Base-by-base conservation (phyloP, 192 early-diverging fungal genomes). In the Coemansia sp. region DNA sequence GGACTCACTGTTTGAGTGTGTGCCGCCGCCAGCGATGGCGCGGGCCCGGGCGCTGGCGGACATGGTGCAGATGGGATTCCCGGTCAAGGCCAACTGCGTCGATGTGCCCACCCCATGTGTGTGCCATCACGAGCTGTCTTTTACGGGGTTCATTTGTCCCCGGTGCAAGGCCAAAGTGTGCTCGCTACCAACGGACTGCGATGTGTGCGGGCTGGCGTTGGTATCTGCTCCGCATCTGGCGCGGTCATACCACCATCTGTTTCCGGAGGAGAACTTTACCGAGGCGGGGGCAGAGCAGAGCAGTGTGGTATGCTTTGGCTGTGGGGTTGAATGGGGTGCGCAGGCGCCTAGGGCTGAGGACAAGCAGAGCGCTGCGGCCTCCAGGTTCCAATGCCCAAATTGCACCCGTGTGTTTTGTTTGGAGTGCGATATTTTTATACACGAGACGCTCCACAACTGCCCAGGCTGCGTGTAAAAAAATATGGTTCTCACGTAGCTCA, bases 61-160 rank as follows among this genome's bases (percentile, higher is more conserved):
- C 4, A 90, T 88, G 63, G 89, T 97, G 18, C 84, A 83, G 42
- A 98, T 98, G 96, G 96, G 96, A 30, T 98, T 98, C 54, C 93
- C 96, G 1, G 69, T 62, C 14, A 81, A 74, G 22, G 63, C 61
- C 11, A 58, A 28, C 11, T 40, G 30, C 19, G 5, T 9, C 2
- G 44, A 28, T 2, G 65, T 74, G 27, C 74, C 74, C 1, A 69
- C 86, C 1, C 77, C 91, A 5, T 98, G 96, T 68, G 90, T 85
- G 10, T 96, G 93, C 54, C 88, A 91, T 48, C 83, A 85, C 21
- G 85, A 85, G 46, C 65, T 89, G 6, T 84, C 83, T 2, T 59
- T 85, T 29, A 77, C 83, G 14, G 94, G 95, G 11, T 93, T 91
- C 68, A 82, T 86, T 14, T 98, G 95, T 58, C 94, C 95, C 2